A percentile compares a stretch with the other conserved stretches of the same genome.
phyloP scores from a whole-genome alignment of 257 asterid species.

The Nicotiana paniculata region DNA sequence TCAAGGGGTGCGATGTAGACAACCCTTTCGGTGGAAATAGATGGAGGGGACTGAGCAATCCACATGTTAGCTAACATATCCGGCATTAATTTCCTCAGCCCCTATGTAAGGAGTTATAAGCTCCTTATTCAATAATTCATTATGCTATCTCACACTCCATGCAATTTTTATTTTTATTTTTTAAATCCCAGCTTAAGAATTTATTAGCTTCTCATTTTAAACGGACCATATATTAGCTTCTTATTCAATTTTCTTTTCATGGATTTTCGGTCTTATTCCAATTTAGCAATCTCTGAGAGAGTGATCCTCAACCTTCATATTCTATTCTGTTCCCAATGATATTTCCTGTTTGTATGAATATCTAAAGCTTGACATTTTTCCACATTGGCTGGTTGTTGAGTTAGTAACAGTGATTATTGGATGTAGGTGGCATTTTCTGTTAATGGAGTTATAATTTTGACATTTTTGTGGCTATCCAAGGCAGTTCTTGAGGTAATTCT shows the following conservation, averaged over 20 bases:
- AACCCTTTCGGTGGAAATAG: neutral
- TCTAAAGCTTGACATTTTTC: neutral
- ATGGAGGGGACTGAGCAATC: neutral
- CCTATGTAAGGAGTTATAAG: neutral
- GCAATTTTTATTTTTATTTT: neutral
- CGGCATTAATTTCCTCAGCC: neutral
- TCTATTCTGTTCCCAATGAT: neutral
- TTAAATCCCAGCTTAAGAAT: neutral
- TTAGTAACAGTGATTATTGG: conserved; percentile 4
- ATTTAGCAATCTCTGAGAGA: neutral
- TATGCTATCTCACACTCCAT: neutral
- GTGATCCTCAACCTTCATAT: neutral
- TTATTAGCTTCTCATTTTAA: neutral
- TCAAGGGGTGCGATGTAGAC: too few species aligned
- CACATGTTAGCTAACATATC: neutral
- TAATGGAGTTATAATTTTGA: conserved; percentile 67
- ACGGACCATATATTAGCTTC: neutral
- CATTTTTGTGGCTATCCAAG: conserved; percentile 86
- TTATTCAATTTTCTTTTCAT: neutral
- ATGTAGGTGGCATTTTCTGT: conserved; percentile 88
- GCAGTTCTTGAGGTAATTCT: conserved; percentile 74
- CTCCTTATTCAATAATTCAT: neutral
- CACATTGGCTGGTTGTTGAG: neutral
- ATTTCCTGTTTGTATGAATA: neutral
- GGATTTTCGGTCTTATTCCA: neutral